Evolutionary conservation across 1,284 basidiomycete species (phyloP).

Genomic region (Ustilago esculenta): DNA sequence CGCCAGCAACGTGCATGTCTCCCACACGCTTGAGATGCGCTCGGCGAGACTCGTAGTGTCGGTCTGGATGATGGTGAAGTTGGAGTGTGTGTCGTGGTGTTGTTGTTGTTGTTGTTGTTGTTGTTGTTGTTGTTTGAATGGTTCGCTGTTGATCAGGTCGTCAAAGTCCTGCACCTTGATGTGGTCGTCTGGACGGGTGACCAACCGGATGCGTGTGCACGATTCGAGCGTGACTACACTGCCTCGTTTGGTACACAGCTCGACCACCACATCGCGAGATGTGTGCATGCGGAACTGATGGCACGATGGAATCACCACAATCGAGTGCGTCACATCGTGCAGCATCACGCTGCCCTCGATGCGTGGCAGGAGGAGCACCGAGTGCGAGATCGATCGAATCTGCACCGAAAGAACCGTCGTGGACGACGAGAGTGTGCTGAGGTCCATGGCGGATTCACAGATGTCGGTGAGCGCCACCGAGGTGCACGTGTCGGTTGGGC

Average conservation of each 20-base stretch:
- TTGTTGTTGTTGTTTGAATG: constrained; percentile 18
- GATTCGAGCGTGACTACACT: constrained; percentile 34
- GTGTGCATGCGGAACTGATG: constrained; percentile 46
- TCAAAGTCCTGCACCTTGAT: constrained; percentile 46
- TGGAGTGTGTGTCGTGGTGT: no score
- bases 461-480: constrained; percentile 22
- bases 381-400: constrained; percentile 18
- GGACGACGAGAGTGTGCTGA: constrained; percentile 6
- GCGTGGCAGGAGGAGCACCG: constrained; percentile 19
- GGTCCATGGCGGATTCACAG: constrained; percentile 19
- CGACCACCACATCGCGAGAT: constrained; percentile 10
- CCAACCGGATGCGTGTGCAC: constrained; percentile 11
- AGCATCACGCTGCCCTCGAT: constrained; percentile 46
- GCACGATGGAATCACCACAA: constrained; percentile 19
- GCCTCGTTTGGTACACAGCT: constrained; percentile 19
- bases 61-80: no score
- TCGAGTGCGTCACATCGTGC: constrained; percentile 7
- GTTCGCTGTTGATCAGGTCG: constrained; percentile 31
- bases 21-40: no score
- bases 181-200: background rate
- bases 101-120: no score
- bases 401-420: constrained; percentile 25
- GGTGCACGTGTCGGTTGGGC: background rate
- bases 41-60: no score
- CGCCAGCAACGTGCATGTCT: no score